Evolutionary conservation across 1,284 basidiomycete genomes (phyloP).

Genomic region (Trichosporon coremiiforme): DNA sequence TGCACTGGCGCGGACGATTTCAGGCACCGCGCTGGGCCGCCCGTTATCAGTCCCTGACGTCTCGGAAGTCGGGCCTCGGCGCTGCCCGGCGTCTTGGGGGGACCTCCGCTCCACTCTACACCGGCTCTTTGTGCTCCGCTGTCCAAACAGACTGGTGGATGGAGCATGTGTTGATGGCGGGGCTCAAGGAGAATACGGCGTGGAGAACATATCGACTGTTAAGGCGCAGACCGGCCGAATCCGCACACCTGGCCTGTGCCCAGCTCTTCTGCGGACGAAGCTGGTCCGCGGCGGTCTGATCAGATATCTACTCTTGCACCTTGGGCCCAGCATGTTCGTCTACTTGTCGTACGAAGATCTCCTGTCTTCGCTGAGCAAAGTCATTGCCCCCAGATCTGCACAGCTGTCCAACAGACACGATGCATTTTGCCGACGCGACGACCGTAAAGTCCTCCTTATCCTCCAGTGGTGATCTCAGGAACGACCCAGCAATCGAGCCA

Average conservation of each 20-base stretch:
- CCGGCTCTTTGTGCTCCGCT: background rate
- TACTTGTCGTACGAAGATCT: background rate
- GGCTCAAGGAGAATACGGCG: too few species aligned
- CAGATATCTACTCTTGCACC: background rate
- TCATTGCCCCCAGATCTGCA: too few species aligned
- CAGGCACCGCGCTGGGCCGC: background rate
- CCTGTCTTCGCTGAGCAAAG: too few species aligned
- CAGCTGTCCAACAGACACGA: too few species aligned
- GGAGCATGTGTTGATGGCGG: too few species aligned
- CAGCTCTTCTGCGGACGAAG: too few species aligned
- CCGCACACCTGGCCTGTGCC: too few species aligned
- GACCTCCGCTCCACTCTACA: too few species aligned
- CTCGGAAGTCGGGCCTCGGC: background rate
- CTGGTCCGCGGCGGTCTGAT: background rate
- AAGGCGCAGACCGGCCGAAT: background rate
- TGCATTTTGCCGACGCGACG: background rate
- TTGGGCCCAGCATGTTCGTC: background rate
- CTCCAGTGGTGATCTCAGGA: background rate
- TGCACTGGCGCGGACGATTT: background rate
- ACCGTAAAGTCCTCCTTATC: background rate
- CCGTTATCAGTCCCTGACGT: background rate
- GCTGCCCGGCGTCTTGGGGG: too few species aligned
- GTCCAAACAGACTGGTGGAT: too few species aligned
- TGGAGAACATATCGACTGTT: too few species aligned
- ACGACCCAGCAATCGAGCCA: background rate